Evolutionary conservation across 306 rosid genomes (phyloP).

Genomic region (Mucuna pruriens): DNA sequence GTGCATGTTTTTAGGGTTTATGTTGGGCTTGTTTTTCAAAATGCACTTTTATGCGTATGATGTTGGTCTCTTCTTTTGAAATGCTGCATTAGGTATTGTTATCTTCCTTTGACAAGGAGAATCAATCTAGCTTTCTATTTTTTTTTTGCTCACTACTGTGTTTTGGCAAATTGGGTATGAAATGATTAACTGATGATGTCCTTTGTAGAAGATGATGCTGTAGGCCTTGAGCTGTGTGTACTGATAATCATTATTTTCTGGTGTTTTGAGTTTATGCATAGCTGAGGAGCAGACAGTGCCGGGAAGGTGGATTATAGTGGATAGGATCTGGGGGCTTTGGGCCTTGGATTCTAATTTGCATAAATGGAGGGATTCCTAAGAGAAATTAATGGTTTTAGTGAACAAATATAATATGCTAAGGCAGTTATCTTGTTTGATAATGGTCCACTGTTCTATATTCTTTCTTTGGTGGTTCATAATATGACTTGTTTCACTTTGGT

Average conservation of each 20-base stretch:
- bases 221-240: neutral
- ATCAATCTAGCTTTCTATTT: neutral
- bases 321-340: slow-evolving; percentile 1
- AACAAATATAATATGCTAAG: neutral
- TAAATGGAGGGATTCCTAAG: neutral
- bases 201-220: neutral
- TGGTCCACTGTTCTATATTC: neutral
- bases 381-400: neutral
- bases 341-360: neutral
- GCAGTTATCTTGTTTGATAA: neutral
- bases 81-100: neutral
- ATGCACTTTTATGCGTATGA: neutral
- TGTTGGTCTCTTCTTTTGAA: neutral
- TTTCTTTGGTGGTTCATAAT: neutral
- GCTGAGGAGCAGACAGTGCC: neutral
- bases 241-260: neutral
- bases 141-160: neutral
- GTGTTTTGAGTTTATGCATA: neutral
- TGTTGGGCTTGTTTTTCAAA: neutral
- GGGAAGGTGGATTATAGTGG: neutral
- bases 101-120: slow-evolving; percentile 5
- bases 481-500: neutral
- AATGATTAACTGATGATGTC: slow-evolving; percentile 17
- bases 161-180: neutral
- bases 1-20: slow-evolving; percentile 10